Conservation (phyloP, 1,139 yeast species). For the Magnusiomyces suaveolens region DNA sequence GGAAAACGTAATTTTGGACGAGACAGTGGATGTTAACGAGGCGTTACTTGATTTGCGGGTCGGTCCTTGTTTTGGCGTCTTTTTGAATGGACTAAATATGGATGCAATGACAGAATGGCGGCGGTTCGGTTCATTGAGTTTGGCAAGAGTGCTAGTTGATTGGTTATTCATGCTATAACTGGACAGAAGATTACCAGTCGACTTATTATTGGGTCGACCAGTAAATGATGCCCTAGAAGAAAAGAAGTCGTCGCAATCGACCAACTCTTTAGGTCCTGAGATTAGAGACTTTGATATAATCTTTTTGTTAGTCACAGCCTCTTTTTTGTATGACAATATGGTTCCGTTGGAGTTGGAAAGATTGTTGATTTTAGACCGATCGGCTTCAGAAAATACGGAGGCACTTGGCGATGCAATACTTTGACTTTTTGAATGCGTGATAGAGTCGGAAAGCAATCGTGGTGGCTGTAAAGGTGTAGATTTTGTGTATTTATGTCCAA, state of each 20-base stretch:
- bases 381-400: neutral
- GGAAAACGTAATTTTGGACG: neutral
- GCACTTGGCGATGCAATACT: neutral
- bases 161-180: too few relatives aligned
- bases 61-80: neutral
- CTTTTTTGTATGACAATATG: constrained; percentile 22
- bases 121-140: neutral
- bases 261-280: constrained; percentile 22
- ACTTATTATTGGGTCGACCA: neutral
- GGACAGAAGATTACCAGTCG: too few relatives aligned
- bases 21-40: neutral
- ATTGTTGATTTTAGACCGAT: neutral
- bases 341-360: constrained; percentile 3
- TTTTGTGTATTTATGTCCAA: neutral
- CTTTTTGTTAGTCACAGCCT: constrained; percentile 4
- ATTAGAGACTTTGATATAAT: constrained; percentile 21
- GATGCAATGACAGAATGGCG: neutral
- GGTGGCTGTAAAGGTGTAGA: neutral
- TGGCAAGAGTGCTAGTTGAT: neutral
- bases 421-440: neutral
- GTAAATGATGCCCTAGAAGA: neutral
- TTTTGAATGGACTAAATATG: neutral
- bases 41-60: neutral
- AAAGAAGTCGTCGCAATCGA: constrained; percentile 21
- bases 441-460: neutral